phyloP scores from a whole-genome alignment of 768 basidiomycete genomes.

The Thelephora aurantiotincta region DNA sequence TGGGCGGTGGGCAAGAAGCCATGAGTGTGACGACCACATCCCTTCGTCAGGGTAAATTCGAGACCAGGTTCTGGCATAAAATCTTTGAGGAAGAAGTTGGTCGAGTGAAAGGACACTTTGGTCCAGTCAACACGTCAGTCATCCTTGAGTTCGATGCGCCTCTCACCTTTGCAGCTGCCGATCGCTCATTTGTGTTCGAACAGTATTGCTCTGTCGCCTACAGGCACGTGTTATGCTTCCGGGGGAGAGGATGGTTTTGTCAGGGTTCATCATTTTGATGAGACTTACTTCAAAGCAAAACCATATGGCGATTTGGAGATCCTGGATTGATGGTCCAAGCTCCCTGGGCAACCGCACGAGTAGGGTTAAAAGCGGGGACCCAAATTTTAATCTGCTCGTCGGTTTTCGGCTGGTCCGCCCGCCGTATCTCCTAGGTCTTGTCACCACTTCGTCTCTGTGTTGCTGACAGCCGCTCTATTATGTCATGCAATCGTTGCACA shows the following conservation, averaged over 20 bases:
- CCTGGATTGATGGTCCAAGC: slow-evolving; percentile 27
- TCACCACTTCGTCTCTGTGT: no score
- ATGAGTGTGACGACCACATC: slow-evolving; percentile 96
- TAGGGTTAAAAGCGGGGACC: not conserved
- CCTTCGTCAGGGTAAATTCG: slow-evolving; percentile 89
- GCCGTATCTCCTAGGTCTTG: no score
- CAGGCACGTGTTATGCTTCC: slow-evolving; percentile 79
- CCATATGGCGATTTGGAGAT: slow-evolving; percentile 86
- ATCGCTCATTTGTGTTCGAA: slow-evolving; percentile 3
- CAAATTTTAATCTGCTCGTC: no score
- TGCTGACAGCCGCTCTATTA: no score
- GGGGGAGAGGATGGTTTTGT: slow-evolving; percentile 96
- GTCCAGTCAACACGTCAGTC: slow-evolving; percentile 88
- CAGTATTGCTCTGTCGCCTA: slow-evolving; percentile 87
- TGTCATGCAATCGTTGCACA: no score
- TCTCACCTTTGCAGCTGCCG: not conserved
- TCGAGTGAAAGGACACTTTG: slow-evolving; percentile 94
- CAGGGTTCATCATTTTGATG: slow-evolving; percentile 86
- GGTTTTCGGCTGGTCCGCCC: no score
- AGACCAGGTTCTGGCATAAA: slow-evolving; percentile 97
- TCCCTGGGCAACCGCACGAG: not conserved
- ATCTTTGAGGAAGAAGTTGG: slow-evolving; percentile 95
- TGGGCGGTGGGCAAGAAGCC: slow-evolving; percentile 97
- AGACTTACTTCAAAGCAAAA: slow-evolving; percentile 82
- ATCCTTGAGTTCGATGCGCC: not conserved